Evolutionary conservation across 495 filamentous ascomycete species (phyloP), one percentile per base, ranked within the genome.

Genomic region (Polyplosphaeria fusca): DNA sequence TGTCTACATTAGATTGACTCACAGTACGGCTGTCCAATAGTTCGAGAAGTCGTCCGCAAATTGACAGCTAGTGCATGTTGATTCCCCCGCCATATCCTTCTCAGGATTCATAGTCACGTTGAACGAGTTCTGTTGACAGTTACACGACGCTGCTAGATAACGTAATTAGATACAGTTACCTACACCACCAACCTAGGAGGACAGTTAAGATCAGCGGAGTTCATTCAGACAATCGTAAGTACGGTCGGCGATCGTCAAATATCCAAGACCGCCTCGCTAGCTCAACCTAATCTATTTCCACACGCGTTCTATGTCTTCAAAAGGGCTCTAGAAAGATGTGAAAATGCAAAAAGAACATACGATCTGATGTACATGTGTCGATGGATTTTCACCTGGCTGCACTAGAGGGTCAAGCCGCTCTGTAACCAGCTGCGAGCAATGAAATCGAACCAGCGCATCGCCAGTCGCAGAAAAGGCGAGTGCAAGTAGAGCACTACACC

Each of bases 301-400:
- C n/a, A n/a, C n/a, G n/a, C n/a, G n/a, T n/a, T n/a, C n/a, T n/a
- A n/a, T n/a, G n/a, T n/a, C n/a, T n/a, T n/a, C n/a, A n/a, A n/a
- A n/a, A n/a, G n/a, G n/a, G n/a, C n/a, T n/a, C n/a, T n/a, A n/a
- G n/a, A n/a, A n/a, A n/a, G n/a, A n/a, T n/a, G n/a, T n/a, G n/a
- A n/a, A n/a, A n/a, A 35, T 9, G 30, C n/a, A 35, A n/a, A 35
- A 7, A n/a, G n/a, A 42, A 18, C 19, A 5, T 42, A 42, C 74
- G 22, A 78, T 72, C 44, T 79, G 76, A 43, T 77, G 75, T 38
- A 72, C 69, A 55, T 75, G 73, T 1, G 70, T 56, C 7, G 68
- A 67, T 41, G 60, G 70, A 4, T 50, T 26, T 32, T 37, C 3
- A 4, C 60, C 60, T 4, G 60, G 60, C 0, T 50, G 18, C 1